Evolutionary conservation across 2,329 filamentous ascomycete species (phyloP), one percentile per base, ranked within the genome.

Genomic region (Nothophaeocryptopus gaeumannii): DNA sequence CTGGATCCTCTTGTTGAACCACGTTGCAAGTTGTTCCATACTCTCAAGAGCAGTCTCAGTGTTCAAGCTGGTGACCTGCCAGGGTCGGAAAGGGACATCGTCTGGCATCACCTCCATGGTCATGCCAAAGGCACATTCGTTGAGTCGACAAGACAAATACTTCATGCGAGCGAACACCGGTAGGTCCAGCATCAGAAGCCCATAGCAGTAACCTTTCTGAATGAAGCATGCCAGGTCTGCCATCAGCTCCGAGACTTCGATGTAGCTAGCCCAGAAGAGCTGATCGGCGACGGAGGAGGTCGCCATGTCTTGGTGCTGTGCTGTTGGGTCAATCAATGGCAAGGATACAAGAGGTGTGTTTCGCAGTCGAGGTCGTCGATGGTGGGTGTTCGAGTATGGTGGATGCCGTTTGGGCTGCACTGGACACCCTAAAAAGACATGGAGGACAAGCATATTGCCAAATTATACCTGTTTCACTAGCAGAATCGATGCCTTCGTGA

Each of bases 161-260:
- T 50, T 42, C 45, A 53, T 45, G 11, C 40, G 35, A 8, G 30
- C 34, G 30, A 50, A 42, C 2, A 47, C 29, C n/a, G 49, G 51
- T 16, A 54, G 8, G 5, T 37, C 45, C 3, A 31, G 15, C 39
- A 47, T 47, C 8, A 53, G 31, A 2, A 44, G 34, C 9, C 49
- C 49, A 3, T 32, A 38, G 44, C 51, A 51, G 20, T 45, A 55
- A n/a, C 45, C 51, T 33, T 45, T 39, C 16, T 50, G 44, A 34
- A 58, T 45, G 41, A 53, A 58, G 12, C 39, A 37, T 38, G 51
- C 48, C 2, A 53, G 46, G 14, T 51, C 40, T 13, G 40, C 50
- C 26, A 55, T 45, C 10, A 37, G 42, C n/a, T 49, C 41, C 7
- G 49, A 51, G 11, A 55, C 39, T 15, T 47, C 49, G 26, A 35